These are phyloP conservation scores for Trichoderma cornu-damae DNA, from an alignment of 2,329 filamentous ascomycete species.

Conservation along the genomic window DNA sequence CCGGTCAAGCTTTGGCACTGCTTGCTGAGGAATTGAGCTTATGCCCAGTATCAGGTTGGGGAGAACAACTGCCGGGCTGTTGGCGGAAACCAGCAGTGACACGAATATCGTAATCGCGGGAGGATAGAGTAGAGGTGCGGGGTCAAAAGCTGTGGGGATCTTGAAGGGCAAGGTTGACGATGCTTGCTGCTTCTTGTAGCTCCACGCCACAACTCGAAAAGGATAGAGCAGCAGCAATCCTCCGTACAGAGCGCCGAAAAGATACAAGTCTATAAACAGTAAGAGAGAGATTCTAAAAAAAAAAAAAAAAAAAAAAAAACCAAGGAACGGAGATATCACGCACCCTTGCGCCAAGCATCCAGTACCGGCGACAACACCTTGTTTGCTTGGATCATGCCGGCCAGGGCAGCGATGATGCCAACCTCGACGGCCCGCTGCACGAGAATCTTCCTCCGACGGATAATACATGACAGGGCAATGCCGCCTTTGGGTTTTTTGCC, in stretches of 20 bases:
- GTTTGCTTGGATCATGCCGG: constrained; percentile 45
- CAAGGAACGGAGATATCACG: constrained; percentile 10
- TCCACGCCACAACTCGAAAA: constrained; percentile 50
- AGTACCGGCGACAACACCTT: constrained; percentile 42
- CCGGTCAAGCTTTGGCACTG: constrained; percentile 61
- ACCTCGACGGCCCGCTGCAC: constrained; percentile 50
- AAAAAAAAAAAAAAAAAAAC: background rate
- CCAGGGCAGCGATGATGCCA: constrained; percentile 46
- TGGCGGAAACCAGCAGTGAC: constrained; percentile 64
- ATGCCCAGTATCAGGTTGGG: constrained; percentile 80
- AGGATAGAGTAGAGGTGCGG: constrained; percentile 85
- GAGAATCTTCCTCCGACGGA: constrained; percentile 46
- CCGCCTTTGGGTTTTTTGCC: constrained; percentile 21
- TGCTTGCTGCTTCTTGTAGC: constrained; percentile 37
- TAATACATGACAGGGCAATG: constrained; percentile 24
- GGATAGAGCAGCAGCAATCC: constrained; percentile 53
- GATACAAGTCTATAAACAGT: constrained; percentile 39
- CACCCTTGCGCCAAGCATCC: constrained; percentile 47
- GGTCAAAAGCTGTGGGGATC: constrained; percentile 77
- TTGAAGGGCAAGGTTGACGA: constrained; percentile 39
- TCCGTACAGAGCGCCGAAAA: constrained; percentile 34
- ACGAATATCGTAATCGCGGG: constrained; percentile 70
- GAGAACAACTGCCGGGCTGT: constrained; percentile 58
- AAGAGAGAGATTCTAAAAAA: background rate
- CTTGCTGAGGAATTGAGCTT: constrained; percentile 65